Conservation (phyloP, 805 yeast genomes). For the Blastobotrys terrestris region DNA sequence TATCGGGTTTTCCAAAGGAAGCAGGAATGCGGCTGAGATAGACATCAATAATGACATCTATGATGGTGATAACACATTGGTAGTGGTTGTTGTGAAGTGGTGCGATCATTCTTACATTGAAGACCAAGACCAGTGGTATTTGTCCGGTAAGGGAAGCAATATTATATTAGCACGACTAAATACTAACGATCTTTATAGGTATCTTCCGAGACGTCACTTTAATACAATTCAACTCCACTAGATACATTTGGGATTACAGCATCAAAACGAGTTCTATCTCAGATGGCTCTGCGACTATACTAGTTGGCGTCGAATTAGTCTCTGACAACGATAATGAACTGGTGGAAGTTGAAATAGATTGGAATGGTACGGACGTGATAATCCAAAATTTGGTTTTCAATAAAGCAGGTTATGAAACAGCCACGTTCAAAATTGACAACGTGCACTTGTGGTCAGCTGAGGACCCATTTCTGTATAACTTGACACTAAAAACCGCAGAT, state of each 20-base stretch:
- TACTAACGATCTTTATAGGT: background rate
- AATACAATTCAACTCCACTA: conserved; percentile 23
- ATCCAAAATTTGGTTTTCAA: background rate
- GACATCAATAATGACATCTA: conserved; percentile 20
- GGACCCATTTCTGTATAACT: conserved; percentile 27
- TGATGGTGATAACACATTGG: conserved; percentile 11
- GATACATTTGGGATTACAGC: conserved; percentile 27
- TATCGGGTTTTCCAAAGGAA: conserved; percentile 32
- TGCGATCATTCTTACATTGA: conserved; percentile 30
- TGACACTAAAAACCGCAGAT: conserved; percentile 15
- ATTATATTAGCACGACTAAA: background rate
- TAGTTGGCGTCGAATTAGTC: conserved; percentile 8
- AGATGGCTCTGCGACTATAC: conserved; percentile 9
- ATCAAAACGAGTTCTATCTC: conserved; percentile 21
- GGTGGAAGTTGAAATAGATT: conserved; percentile 1
- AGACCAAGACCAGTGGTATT: conserved; percentile 37
- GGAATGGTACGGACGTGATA: background rate
- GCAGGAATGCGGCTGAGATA: conserved; percentile 32
- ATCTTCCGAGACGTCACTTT: conserved; percentile 34
- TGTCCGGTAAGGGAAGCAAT: conserved; percentile 23
- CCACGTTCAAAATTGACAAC: conserved; percentile 8
- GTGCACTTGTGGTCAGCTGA: conserved; percentile 35
- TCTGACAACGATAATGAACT: conserved; percentile 5
- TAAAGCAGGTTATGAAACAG: background rate
- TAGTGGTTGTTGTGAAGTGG: conserved; percentile 30